These are phyloP conservation scores for Fagus sylvatica DNA, from an alignment of 306 rosid genomes.

Conservation along the genomic window DNA sequence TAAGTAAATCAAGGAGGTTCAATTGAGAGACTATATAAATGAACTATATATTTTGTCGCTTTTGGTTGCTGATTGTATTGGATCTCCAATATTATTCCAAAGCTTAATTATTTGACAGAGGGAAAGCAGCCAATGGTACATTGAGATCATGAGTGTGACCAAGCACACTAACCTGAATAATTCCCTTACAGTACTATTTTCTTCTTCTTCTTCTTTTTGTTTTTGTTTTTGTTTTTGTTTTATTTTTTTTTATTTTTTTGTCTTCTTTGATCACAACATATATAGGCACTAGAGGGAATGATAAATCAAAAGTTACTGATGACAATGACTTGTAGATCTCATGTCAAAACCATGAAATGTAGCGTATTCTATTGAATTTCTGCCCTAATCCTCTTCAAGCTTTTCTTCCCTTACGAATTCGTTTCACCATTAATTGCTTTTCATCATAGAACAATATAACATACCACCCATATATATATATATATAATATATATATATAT, in stretches of 20 bases:
- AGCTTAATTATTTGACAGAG: neutral
- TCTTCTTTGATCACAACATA: neutral
- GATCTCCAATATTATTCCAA: neutral
- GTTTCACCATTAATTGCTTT: too few species aligned
- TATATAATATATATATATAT: too few species aligned
- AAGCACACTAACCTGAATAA: conserved; percentile 28
- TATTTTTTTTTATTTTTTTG: neutral
- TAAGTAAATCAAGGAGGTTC: too few species aligned
- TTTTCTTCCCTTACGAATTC: neutral
- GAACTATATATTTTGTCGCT: too few species aligned
- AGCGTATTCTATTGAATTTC: neutral
- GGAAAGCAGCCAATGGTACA: conserved; percentile 18
- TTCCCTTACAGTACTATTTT: neutral
- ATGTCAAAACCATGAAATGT: neutral
- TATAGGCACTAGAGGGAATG: neutral
- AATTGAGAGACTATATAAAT: too few species aligned
- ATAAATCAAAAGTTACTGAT: neutral
- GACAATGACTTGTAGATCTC: neutral
- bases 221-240: neutral
- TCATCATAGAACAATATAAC: too few species aligned
- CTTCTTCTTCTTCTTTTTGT: too few species aligned
- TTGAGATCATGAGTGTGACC: conserved; percentile 27
- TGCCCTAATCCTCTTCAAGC: neutral
- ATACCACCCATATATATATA: too few species aligned
- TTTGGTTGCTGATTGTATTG: conserved; percentile 19